A percentile compares a stretch with the other conserved stretches of the same genome.
These are phyloP conservation scores for Sequoia sempervirens DNA, from an alignment of 75 land plant species.

Conservation along the genomic window DNA sequence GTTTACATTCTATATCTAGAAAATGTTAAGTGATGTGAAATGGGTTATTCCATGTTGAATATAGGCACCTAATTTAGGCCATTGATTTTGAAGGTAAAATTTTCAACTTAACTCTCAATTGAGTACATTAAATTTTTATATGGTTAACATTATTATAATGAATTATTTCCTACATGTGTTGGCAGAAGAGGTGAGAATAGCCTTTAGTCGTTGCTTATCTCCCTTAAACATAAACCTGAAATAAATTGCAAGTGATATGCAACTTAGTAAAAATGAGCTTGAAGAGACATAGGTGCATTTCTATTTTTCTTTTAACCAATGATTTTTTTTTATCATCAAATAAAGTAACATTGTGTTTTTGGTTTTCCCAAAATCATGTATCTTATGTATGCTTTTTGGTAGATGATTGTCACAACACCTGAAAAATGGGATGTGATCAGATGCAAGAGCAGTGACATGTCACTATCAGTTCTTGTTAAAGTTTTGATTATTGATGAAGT, in stretches of 20 bases:
- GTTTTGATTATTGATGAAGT: slow-evolving; percentile 99
- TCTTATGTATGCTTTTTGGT: slow-evolving; percentile 1
- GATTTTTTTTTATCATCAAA: neutral
- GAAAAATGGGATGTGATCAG: slow-evolving; percentile 99
- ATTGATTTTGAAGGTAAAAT: slow-evolving; percentile 64
- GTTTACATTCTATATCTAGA: no score
- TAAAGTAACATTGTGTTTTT: neutral
- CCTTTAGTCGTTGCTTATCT: slow-evolving; percentile 80
- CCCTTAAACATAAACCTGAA: slow-evolving; percentile 81
- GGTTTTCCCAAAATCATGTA: neutral
- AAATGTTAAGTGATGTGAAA: no score
- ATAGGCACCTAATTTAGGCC: no score
- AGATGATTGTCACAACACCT: slow-evolving; percentile 99
- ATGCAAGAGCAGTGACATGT: slow-evolving; percentile 97
- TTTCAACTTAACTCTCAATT: neutral
- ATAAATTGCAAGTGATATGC: slow-evolving; percentile 99
- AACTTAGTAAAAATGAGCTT: slow-evolving; percentile 87
- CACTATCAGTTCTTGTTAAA: slow-evolving; percentile 88
- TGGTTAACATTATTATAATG: neutral
- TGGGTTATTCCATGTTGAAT: no score
- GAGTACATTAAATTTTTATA: neutral
- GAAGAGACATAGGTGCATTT: slow-evolving; percentile 87
- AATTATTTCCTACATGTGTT: slow-evolving; percentile 56
- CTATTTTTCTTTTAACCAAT: neutral
- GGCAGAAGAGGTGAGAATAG: slow-evolving; percentile 87